Conservation (phyloP, 768 basidiomycete species). For the Mycena rosella region DNA sequence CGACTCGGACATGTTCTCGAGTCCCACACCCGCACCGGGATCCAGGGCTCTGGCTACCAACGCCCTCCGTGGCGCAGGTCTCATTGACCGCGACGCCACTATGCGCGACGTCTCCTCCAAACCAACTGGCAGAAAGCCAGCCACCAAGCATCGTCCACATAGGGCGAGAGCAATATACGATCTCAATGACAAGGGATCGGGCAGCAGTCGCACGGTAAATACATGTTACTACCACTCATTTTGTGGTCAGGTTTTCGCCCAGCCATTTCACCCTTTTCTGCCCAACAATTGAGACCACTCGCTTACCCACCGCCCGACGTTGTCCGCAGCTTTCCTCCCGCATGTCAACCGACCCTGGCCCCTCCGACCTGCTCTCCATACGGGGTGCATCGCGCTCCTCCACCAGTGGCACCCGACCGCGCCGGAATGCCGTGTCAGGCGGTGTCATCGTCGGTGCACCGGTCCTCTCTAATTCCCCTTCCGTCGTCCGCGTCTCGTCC, state of each 20-base stretch:
- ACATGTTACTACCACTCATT: constrained; percentile 52
- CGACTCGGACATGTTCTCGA: constrained; percentile 64
- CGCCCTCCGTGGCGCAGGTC: constrained; percentile 77
- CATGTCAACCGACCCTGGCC: constrained; percentile 51
- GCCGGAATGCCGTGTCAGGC: constrained; percentile 67
- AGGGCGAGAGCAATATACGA: constrained; percentile 71
- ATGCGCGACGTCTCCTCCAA: constrained; percentile 81
- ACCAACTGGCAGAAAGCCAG: constrained; percentile 80
- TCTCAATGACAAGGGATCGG: constrained; percentile 64
- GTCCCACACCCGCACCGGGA: constrained; percentile 69
- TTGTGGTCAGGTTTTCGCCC: constrained; percentile 53
- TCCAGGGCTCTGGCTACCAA: constrained; percentile 69
- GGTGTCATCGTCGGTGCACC: constrained; percentile 37
- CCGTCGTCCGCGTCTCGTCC: constrained; percentile 40
- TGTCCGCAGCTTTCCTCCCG: constrained; percentile 58
- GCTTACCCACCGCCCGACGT: constrained; percentile 53
- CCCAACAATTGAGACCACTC: constrained; percentile 47
- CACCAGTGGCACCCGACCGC: constrained; percentile 64
- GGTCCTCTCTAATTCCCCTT: constrained; percentile 30
- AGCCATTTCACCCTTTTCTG: constrained; percentile 45
- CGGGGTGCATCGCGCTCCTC: constrained; percentile 71
- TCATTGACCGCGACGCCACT: constrained; percentile 80
- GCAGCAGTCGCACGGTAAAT: constrained; percentile 78
- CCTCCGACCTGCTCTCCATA: constrained; percentile 70
- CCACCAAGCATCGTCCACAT: constrained; percentile 72